These are phyloP conservation scores for Rhododendron mucronatum DNA, from an alignment of 148 eudicot species.

Conservation along the genomic window DNA sequence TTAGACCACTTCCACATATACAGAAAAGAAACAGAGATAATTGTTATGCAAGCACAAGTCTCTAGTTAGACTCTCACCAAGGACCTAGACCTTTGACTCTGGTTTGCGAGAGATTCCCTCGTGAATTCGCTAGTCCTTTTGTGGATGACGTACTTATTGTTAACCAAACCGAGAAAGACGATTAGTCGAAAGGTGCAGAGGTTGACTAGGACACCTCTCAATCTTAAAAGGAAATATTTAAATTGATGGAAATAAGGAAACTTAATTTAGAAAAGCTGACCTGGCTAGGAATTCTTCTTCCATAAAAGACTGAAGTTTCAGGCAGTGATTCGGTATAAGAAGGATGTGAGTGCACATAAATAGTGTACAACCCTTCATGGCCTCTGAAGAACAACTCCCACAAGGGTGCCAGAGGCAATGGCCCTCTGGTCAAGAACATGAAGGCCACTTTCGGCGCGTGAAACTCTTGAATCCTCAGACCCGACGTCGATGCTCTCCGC, in stretches of 20 bases:
- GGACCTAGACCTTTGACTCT: too few species aligned
- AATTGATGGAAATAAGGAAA: not conserved
- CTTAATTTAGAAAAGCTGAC: conserved; percentile 13
- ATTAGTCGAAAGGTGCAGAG: too few species aligned
- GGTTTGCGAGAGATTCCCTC: too few species aligned
- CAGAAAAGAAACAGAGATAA: too few species aligned
- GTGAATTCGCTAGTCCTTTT: too few species aligned
- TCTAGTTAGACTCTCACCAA: too few species aligned
- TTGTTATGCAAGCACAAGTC: too few species aligned
- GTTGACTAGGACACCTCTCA: not conserved
- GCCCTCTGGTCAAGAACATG: conserved; percentile 74
- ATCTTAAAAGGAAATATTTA: not conserved
- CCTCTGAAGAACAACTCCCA: conserved; percentile 73
- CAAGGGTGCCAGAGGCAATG: conserved; percentile 57
- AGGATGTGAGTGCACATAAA: conserved; percentile 65
- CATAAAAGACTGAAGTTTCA: conserved; percentile 42
- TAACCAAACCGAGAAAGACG: too few species aligned
- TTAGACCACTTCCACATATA: not conserved
- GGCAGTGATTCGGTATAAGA: conserved; percentile 39
- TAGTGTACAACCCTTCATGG: conserved; percentile 48
- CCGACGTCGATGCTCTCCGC: conserved; percentile 37
- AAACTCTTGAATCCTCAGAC: conserved; percentile 25
- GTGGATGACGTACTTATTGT: too few species aligned
- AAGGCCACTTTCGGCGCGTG: conserved; percentile 57
- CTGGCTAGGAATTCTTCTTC: conserved; percentile 64